Conservation (phyloP, 1,284 basidiomycete species). For the Apiotrichum siamense region DNA sequence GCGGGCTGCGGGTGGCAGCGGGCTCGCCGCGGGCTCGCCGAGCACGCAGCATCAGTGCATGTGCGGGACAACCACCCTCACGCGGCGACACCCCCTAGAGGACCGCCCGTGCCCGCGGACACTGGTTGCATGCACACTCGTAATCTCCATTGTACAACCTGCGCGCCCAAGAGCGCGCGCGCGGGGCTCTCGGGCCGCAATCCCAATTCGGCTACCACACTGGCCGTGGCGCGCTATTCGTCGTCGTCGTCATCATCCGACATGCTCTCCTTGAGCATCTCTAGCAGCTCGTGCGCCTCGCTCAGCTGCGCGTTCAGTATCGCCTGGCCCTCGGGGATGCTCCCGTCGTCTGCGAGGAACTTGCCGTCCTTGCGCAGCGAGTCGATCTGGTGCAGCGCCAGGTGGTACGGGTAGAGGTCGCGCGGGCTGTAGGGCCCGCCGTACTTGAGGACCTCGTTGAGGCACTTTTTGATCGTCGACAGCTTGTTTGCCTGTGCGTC, state of each 20-base stretch:
- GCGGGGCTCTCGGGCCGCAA: too few species aligned
- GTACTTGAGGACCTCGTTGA: slow-evolving; percentile 95
- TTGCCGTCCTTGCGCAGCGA: slow-evolving; percentile 86
- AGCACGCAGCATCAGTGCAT: too few species aligned
- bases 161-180: too few species aligned
- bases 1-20: too few species aligned
- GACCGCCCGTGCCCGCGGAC: too few species aligned
- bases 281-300: slow-evolving; percentile 91
- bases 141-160: too few species aligned
- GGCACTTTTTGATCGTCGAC: slow-evolving; percentile 88
- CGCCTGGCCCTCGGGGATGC: slow-evolving; percentile 90
- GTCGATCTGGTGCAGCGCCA: slow-evolving; percentile 93
- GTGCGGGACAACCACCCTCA: too few species aligned
- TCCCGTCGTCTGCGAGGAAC: slow-evolving; percentile 65
- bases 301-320: slow-evolving; percentile 93
- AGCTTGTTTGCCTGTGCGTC: slow-evolving; percentile 74
- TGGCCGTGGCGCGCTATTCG: too few species aligned
- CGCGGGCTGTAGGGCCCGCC: slow-evolving; percentile 92
- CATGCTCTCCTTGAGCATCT: slow-evolving; percentile 58
- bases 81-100: too few species aligned
- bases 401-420: slow-evolving; percentile 95
- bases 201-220: too few species aligned
- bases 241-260: slow-evolving; percentile 41
- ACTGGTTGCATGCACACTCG: too few species aligned
- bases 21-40: too few species aligned